These are phyloP conservation scores for Populus pruinosa DNA, from an alignment of 345 rosid species.

Conservation along the genomic window DNA sequence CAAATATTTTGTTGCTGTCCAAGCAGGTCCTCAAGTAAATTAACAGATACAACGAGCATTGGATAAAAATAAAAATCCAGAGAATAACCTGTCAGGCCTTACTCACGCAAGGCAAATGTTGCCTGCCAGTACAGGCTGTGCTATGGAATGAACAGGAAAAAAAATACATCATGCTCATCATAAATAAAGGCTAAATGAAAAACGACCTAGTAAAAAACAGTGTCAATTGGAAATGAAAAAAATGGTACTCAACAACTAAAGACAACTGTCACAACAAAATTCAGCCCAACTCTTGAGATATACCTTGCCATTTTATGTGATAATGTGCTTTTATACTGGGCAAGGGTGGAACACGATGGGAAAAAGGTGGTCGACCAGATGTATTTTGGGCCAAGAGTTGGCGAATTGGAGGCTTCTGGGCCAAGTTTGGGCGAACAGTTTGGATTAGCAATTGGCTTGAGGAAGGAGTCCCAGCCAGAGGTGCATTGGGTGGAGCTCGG, in stretches of 20 bases:
- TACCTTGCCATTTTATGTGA: constrained; percentile 23
- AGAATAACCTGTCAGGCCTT: not conserved
- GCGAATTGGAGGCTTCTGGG: not conserved
- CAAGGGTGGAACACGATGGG: not conserved
- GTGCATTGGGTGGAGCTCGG: too few relatives aligned
- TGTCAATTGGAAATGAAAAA: not conserved
- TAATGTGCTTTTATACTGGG: not conserved
- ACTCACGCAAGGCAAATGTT: not conserved
- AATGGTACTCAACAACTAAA: not conserved
- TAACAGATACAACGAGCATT: not conserved
- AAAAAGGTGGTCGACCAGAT: not conserved
- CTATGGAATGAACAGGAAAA: not conserved
- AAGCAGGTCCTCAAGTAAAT: not conserved
- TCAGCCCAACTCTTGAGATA: not conserved
- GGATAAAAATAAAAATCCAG: not conserved
- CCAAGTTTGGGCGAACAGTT: not conserved
- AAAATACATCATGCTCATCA: not conserved
- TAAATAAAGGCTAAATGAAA: not conserved
- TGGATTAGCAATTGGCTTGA: not conserved
- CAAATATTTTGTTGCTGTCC: not conserved
- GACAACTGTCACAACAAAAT: not conserved
- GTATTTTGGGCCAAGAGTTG: not conserved
- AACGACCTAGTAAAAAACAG: not conserved
- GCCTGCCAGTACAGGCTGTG: not conserved
- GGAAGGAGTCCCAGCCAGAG: not conserved